Conservation (phyloP, 148 eudicot genomes). For the Vaccinium vitisidaea region DNA sequence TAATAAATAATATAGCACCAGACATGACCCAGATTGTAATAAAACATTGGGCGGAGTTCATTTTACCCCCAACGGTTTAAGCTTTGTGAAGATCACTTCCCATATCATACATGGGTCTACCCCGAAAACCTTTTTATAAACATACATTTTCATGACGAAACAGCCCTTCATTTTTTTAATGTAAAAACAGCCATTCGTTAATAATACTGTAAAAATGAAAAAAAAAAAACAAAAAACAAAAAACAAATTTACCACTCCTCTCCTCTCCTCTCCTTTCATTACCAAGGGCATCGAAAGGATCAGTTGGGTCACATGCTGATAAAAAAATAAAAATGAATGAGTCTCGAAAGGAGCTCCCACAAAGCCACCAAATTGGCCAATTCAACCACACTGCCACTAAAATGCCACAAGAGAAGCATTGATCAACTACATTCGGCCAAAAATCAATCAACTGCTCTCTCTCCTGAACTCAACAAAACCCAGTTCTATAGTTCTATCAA, state of each 20-base stretch:
- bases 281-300: slow-evolving; percentile 8
- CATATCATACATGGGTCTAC: not conserved
- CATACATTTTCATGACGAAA: not conserved
- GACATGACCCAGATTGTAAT: not conserved
- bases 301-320: not conserved
- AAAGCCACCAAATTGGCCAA: not conserved
- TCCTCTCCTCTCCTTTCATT: not conserved
- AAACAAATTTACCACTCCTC: not conserved
- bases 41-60: not conserved
- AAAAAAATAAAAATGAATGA: not conserved
- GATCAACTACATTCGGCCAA: not conserved
- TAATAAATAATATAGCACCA: not conserved
- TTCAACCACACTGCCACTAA: not conserved
- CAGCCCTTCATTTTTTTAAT: not conserved
- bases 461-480: not conserved
- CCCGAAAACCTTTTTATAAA: not conserved
- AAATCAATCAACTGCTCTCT: not conserved
- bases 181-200: not conserved
- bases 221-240: no score
- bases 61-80: not conserved
- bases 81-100: not conserved
- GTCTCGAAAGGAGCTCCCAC: not conserved
- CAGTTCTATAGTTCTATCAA: not conserved
- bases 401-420: not conserved
- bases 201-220: not conserved